Evolutionary conservation across 139 green algal species (phyloP), one percentile per base, ranked within the genome.

Genomic region (Parachlorella kessleri): DNA sequence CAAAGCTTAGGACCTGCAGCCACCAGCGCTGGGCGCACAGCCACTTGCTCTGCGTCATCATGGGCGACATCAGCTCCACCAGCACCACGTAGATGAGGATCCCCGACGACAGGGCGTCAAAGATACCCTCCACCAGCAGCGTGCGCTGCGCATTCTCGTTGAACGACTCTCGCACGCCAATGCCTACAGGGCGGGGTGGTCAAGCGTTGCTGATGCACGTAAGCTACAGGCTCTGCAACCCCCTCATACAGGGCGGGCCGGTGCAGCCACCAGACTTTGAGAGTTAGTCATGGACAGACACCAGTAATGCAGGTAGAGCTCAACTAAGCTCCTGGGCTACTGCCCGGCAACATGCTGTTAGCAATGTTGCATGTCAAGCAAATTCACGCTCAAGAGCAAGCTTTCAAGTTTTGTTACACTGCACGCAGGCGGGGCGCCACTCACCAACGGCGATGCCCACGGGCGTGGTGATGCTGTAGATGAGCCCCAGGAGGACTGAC

Each of bases 131-230:
- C 30, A 69, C 66, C 37, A 75, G 36, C 75, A 81, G 68, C 18
- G 76, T 71, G 0, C 54, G 63, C 42, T 55, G 40, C n/a, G 71
- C 73, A 10, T 88, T 84, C 10, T 73, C 66, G 80, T 90, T 83
- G 73, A 91, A 92, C 1, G 72, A 79, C 76, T 81, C 76, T 10
- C 76, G 76, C 53, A 81, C 38, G 36, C 54, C 76, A 4, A 81
- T 88, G 64, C 81, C 72, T 77, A 53, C 53, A 66, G 71, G 42
- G 2, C 1, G 23, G 18, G 32, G 72, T 48, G 74, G 55, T 28
- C 14, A 14, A 28, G 48, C 21, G 48, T 18, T 59, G 48, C 14
- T 28, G 14, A 18, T 14, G 21, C 21, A 18, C 14, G 48, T 59
- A 18, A 59, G 48, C 48, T 28, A 18, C 48, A 59, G 14, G 14